A percentile compares a stretch with the other conserved stretches of the same genome.
phyloP scores from a whole-genome alignment of 768 basidiomycete genomes.

The Russula earlei region DNA sequence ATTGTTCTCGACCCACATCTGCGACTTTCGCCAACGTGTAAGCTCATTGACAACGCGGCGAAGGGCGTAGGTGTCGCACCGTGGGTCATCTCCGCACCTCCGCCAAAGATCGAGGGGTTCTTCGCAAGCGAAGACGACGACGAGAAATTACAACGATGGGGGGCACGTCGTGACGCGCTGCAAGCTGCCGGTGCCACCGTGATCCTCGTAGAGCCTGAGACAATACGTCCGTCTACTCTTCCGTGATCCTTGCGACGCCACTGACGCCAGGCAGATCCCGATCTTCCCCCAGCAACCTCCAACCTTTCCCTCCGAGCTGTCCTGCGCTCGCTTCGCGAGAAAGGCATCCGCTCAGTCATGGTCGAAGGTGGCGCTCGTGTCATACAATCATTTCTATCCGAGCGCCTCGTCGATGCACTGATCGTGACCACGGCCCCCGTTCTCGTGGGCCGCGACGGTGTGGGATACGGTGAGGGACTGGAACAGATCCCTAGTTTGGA shows the following conservation, averaged over 20 bases:
- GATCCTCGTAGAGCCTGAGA: conserved; percentile 36
- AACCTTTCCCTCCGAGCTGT: conserved; percentile 38
- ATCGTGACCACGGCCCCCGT: conserved; percentile 82
- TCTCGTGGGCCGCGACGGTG: conserved; percentile 66
- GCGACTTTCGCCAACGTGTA: conserved; percentile 56
- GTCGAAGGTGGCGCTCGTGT: conserved; percentile 89
- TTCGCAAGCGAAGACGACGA: conserved; percentile 17
- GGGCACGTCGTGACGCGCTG: conserved; percentile 35
- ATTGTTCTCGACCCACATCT: conserved; percentile 74
- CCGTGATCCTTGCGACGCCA: neutral
- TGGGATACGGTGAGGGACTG: conserved; percentile 41
- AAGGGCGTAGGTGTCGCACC: conserved; percentile 54
- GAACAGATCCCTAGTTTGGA: conserved; percentile 21
- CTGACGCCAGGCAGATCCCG: conserved; percentile 6
- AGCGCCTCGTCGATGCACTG: conserved; percentile 49
- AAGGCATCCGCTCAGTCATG: conserved; percentile 74
- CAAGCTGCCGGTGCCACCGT: conserved; percentile 60
- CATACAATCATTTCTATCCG: conserved; percentile 59
- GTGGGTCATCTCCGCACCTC: conserved; percentile 53
- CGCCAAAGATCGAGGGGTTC: conserved; percentile 21
- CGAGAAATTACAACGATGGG: conserved; percentile 22
- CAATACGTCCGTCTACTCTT: conserved; percentile 28
- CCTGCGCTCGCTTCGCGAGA: conserved; percentile 41
- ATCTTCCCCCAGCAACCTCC: conserved; percentile 23
- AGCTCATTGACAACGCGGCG: conserved; percentile 57